These are phyloP conservation scores for Talaromyces verruculosus DNA, from an alignment of 2,329 filamentous ascomycete genomes.

Conservation along the genomic window DNA sequence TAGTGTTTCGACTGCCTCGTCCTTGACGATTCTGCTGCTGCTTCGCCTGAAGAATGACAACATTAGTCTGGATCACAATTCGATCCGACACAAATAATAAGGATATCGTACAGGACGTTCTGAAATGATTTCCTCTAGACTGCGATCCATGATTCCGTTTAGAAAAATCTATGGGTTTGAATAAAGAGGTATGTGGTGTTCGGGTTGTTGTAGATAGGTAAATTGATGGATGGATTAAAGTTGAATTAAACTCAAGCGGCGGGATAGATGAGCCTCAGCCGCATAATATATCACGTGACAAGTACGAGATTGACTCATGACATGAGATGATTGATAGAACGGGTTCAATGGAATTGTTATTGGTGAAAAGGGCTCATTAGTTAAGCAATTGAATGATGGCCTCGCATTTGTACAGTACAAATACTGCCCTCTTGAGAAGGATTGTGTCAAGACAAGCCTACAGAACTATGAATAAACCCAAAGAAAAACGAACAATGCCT, in stretches of 20 bases:
- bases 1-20: slow-evolving; percentile 42
- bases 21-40: slow-evolving; percentile 35
- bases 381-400: no score
- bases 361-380: neutral
- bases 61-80: slow-evolving; percentile 23
- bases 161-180: neutral
- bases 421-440: neutral
- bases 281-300: neutral
- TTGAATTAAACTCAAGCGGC: slow-evolving; percentile 8
- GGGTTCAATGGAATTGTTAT: neutral
- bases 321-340: neutral
- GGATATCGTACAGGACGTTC: slow-evolving; percentile 55
- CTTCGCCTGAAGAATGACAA: slow-evolving; percentile 4
- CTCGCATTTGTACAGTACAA: neutral
- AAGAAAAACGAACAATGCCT: slow-evolving; percentile 12
- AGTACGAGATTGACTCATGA: neutral
- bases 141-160: slow-evolving; percentile 56
- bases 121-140: slow-evolving; percentile 63
- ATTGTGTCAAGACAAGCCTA: neutral
- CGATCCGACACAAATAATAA: neutral
- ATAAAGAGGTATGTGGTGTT: neutral
- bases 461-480: neutral
- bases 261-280: neutral
- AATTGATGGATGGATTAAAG: neutral
- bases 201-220: neutral